phyloP scores from a whole-genome alignment of 495 filamentous ascomycete genomes.

The Collariella sp. region DNA sequence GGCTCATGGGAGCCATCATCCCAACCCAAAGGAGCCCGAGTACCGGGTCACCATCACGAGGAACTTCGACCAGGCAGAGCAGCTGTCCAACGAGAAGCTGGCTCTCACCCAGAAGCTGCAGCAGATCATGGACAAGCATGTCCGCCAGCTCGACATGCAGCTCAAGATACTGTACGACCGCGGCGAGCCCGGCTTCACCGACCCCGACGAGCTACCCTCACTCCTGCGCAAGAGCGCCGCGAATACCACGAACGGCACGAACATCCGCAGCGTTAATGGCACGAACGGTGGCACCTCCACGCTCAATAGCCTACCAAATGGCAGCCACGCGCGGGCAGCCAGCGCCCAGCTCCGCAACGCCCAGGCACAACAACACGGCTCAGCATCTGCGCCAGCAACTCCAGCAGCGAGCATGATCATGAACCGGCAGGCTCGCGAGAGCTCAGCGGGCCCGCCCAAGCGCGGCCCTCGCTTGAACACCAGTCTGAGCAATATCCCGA shows the following conservation, averaged over 20 bases:
- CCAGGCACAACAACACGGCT: conserved; percentile 35
- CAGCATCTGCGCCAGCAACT: conserved; percentile 56
- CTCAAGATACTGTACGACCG: conserved; percentile 77
- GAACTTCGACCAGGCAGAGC: conserved; percentile 60
- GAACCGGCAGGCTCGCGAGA: conserved; percentile 60
- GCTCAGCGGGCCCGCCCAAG: conserved; percentile 63
- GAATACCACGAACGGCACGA: conserved; percentile 34
- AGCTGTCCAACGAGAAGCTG: conserved; percentile 82
- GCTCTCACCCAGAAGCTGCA: conserved; percentile 68
- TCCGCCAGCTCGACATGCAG: conserved; percentile 77
- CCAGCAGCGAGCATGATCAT: conserved; percentile 54
- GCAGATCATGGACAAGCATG: conserved; percentile 74
- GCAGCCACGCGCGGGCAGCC: conserved; percentile 28
- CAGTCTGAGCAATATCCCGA: conserved; percentile 55
- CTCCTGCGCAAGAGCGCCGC: conserved; percentile 55
- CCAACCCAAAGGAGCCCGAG: conserved; percentile 79
- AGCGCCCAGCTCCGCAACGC: conserved; percentile 36
- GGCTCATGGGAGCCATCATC: conserved; percentile 64
- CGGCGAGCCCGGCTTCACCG: conserved; percentile 60
- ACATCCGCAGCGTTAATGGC: conserved; percentile 29
- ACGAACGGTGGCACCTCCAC: conserved; percentile 39
- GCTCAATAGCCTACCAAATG: conserved; percentile 42
- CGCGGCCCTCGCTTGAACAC: conserved; percentile 65
- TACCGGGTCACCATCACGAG: conserved; percentile 62
- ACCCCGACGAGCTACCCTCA: conserved; percentile 68